Evolutionary conservation across 305 asterid genomes (phyloP).

Genomic region (Rubia balearica): DNA sequence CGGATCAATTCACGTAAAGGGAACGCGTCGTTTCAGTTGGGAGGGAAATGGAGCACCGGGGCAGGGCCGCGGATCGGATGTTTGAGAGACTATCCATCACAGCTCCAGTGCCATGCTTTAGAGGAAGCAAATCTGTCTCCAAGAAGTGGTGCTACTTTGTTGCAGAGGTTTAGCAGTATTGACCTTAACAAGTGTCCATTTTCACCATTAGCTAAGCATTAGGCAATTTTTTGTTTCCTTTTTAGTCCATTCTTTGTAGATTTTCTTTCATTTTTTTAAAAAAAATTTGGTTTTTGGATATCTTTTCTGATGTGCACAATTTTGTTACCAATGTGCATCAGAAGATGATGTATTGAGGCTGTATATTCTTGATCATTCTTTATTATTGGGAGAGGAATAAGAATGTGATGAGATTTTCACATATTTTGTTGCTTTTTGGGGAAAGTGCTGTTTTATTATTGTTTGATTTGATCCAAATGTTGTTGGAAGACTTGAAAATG

Average conservation of each 20-base stretch:
- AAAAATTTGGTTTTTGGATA: slow-evolving; percentile 17
- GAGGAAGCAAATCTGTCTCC: slow-evolving; percentile 31
- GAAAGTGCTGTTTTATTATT: background rate
- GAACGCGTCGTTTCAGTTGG: slow-evolving; percentile 34
- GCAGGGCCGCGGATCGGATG: slow-evolving; percentile 57
- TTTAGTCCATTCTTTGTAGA: slow-evolving; percentile 21
- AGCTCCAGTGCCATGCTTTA: slow-evolving; percentile 39
- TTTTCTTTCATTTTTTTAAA: slow-evolving; percentile 15
- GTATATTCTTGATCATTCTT: slow-evolving; percentile 18
- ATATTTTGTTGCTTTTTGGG: background rate
- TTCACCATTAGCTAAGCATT: slow-evolving; percentile 23
- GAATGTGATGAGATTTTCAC: background rate
- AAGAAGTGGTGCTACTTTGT: slow-evolving; percentile 19
- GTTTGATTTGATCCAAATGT: slow-evolving; percentile 2
- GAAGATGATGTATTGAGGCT: slow-evolving; percentile 7
- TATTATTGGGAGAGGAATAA: background rate
- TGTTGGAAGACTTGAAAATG: slow-evolving; percentile 7
- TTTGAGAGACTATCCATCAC: slow-evolving; percentile 42
- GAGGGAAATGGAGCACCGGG: slow-evolving; percentile 49
- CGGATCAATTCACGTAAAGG: slow-evolving; percentile 36
- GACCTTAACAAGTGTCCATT: slow-evolving; percentile 28
- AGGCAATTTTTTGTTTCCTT: slow-evolving; percentile 28
- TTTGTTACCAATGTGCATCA: slow-evolving; percentile 21
- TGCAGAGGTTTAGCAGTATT: slow-evolving; percentile 22
- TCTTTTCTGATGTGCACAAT: slow-evolving; percentile 19